Base-by-base conservation (phyloP, 2,329 filamentous ascomycete species). In the Teratosphaeria gauchensis region DNA sequence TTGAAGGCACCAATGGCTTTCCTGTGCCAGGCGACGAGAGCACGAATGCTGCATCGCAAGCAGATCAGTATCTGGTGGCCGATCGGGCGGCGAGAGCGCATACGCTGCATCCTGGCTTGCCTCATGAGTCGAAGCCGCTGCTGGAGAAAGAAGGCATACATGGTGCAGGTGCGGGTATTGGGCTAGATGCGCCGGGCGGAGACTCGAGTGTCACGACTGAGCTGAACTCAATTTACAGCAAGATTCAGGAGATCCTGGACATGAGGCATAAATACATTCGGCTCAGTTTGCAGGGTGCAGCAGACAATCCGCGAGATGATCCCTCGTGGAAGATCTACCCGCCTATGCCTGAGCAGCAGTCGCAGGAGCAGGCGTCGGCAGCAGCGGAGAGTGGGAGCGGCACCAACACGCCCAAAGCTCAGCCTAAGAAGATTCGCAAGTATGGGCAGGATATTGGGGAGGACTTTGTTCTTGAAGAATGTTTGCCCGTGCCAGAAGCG, bases 381-480 rank as follows among this genome's bases (percentile, higher is more conserved):
- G 4, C 19, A 4, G 11, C 30, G n/a, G 52, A 61, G 14, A 65
- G 24, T 30, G 55, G 32, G 57, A 58, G 21, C 55, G 55, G 9
- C 65, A 63, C 24, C 56, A 63, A 16, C 61, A 65, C 52, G 57
- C 59, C 19, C 31, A 62, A 55, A 56, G 61, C 38, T 51, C 63
- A 63, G 42, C 64, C 68, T 8, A 66, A 65, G 56, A 75, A 77
- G 8, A 86, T 83, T 64, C 84, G 92, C 66, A 97, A 96, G 73
- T 88, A 89, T 65, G 92, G 92, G 2, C 83, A 92, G 65, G 84
- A 95, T 69, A 90, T 97, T 67, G 94, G 94, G 11, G 89, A 92
- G 69, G 92, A 97, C 71, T 99, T 99, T 70, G 82, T 90, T 61
- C 83, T 96, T 71, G 82, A 87, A 1, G 89, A 96, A 64, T 72